These are phyloP conservation scores for Epichloe glyceriae DNA, from an alignment of 2,329 filamentous ascomycete species.

Conservation along the genomic window DNA sequence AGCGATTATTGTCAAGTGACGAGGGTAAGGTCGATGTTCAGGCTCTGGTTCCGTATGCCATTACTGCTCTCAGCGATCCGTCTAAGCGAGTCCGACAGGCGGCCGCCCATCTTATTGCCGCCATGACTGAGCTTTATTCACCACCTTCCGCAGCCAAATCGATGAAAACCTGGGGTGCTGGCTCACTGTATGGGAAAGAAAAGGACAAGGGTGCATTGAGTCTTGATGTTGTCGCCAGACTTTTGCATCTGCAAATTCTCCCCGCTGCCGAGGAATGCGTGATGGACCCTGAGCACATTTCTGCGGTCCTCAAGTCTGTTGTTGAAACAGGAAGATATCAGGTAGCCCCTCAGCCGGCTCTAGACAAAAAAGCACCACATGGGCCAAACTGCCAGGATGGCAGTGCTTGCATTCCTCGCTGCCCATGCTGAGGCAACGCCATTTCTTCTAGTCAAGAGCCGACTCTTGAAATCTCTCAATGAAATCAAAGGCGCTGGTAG, in stretches of 20 bases:
- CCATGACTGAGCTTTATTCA: conserved; percentile 38
- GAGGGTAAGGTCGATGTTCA: conserved; percentile 54
- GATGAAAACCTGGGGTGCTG: conserved; percentile 44
- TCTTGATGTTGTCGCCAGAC: conserved; percentile 40
- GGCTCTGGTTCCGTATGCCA: conserved; percentile 66
- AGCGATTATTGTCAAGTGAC: conserved; percentile 38
- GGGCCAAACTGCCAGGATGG: conserved; percentile 47
- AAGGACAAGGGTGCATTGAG: conserved; percentile 40
- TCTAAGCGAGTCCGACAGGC: conserved; percentile 65
- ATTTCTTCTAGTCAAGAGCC: conserved; percentile 53
- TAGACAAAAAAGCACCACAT: conserved; percentile 41
- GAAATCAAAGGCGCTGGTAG: conserved; percentile 58
- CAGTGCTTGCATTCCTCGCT: conserved; percentile 58
- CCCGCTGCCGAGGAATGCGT: conserved; percentile 76
- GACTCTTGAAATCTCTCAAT: conserved; percentile 59
- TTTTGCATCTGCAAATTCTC: conserved; percentile 55
- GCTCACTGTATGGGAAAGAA: conserved; percentile 48
- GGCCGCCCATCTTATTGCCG: conserved; percentile 53
- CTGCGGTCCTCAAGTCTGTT: conserved; percentile 39
- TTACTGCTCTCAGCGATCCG: conserved; percentile 62
- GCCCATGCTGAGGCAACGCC: conserved; percentile 61
- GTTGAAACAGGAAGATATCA: conserved; percentile 29
- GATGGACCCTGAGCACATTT: conserved; percentile 61
- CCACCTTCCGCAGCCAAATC: conserved; percentile 24
- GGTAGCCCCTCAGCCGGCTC: conserved; percentile 17